Percentiles rank a stretch among this genome's conserved stretches.
Conservation (phyloP, 495 filamentous ascomycete genomes). For the Lepidopterella palustris region DNA sequence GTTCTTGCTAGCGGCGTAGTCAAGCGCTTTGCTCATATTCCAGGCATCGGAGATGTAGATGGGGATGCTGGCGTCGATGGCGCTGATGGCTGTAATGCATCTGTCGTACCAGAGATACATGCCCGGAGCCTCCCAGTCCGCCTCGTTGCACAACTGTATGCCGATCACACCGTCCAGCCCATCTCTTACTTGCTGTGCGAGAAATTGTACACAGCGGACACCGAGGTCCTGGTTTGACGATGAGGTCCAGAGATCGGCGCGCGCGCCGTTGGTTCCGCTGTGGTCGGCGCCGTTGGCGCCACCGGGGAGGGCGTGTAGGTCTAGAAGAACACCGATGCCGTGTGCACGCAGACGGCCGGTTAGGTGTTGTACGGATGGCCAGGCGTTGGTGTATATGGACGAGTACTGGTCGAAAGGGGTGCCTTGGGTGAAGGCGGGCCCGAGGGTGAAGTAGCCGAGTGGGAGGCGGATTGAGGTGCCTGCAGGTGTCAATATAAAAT, state of each 20-base stretch:
- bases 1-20: slow-evolving; percentile 37
- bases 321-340: slow-evolving; percentile 48
- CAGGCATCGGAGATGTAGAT: slow-evolving; percentile 52
- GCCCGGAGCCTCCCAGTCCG: slow-evolving; percentile 39
- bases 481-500: slow-evolving; percentile 1
- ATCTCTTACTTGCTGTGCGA: slow-evolving; percentile 39
- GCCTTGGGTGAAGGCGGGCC: slow-evolving; percentile 40
- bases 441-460: slow-evolving; percentile 51
- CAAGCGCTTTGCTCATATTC: slow-evolving; percentile 39
- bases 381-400: slow-evolving; percentile 46
- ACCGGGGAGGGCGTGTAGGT: slow-evolving; percentile 51
- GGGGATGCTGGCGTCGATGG: slow-evolving; percentile 44
- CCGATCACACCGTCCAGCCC: slow-evolving; percentile 44
- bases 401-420: slow-evolving; percentile 44
- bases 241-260: slow-evolving; percentile 43
- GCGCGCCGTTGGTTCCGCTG: slow-evolving; percentile 43
- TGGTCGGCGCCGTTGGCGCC: slow-evolving; percentile 47
- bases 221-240: slow-evolving; percentile 34
- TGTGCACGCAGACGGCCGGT: slow-evolving; percentile 36
- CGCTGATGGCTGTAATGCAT: slow-evolving; percentile 39
- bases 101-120: slow-evolving; percentile 51
- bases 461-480: slow-evolving; percentile 51
- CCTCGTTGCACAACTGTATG: slow-evolving; percentile 50
- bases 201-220: slow-evolving; percentile 39
- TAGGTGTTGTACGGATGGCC: slow-evolving; percentile 40